A percentile compares a stretch with the other conserved stretches of the same genome.
Conservation (phyloP, 495 filamentous ascomycete species). For the Astrothelium macrocarpum region DNA sequence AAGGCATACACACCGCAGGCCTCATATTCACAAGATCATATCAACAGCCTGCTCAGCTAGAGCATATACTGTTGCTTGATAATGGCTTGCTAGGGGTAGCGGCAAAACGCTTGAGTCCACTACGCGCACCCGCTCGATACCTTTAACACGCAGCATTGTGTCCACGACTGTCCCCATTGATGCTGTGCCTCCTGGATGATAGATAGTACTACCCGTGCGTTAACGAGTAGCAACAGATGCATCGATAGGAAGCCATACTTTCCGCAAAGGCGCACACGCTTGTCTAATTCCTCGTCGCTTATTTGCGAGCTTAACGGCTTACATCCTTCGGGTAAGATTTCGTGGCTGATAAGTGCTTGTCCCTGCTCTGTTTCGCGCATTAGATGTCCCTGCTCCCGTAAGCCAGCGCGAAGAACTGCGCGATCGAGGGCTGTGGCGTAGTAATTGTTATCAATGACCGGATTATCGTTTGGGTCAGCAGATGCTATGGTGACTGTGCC, state of each 20-base stretch:
- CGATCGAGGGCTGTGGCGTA: background rate
- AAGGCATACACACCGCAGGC: too few relatives aligned
- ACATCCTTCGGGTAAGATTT: background rate
- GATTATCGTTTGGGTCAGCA: background rate
- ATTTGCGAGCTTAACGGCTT: constrained; percentile 30
- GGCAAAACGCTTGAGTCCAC: constrained; percentile 52
- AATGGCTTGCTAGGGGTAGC: constrained; percentile 43
- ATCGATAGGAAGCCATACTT: too few relatives aligned
- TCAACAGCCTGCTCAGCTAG: constrained; percentile 51
- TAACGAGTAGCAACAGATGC: too few relatives aligned
- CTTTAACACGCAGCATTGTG: constrained; percentile 42
- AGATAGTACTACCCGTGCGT: constrained; percentile 46
- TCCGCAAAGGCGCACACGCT: constrained; percentile 39
- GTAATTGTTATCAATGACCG: constrained; percentile 5
- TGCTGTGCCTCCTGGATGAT: constrained; percentile 45
- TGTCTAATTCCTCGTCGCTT: constrained; percentile 41
- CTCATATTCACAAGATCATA: constrained; percentile 31
- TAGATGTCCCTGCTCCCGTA: background rate
- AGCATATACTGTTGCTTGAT: constrained; percentile 50
- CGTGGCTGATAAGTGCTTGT: background rate
- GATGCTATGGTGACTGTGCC: constrained; percentile 1
- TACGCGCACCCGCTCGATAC: constrained; percentile 43
- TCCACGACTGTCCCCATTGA: constrained; percentile 51
- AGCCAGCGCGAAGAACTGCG: background rate
- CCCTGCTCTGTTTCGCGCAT: background rate